Percentiles rank a stretch among this genome's conserved stretches.
phyloP scores from a whole-genome alignment of 2,329 filamentous ascomycete genomes.

The Tolypocladium tundrense region DNA sequence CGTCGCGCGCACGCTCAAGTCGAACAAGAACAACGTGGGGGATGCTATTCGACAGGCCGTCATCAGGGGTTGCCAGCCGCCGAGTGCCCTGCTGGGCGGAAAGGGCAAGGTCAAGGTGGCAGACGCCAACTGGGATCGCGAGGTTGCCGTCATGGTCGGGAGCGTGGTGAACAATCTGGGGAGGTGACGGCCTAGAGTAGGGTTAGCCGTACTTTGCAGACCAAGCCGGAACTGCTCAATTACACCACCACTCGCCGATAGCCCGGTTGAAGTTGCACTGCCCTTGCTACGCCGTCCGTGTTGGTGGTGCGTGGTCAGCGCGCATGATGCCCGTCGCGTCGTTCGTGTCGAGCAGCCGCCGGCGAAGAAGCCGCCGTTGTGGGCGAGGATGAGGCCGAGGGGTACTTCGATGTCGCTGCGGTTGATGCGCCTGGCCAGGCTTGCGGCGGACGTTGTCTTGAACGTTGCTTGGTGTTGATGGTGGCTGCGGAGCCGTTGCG shows the following conservation, averaged over 20 bases:
- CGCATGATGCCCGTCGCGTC: too few species aligned
- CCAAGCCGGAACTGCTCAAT: neutral
- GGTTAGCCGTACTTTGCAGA: neutral
- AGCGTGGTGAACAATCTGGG: constrained; percentile 57
- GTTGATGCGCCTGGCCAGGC: neutral
- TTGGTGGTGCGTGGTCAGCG: too few species aligned
- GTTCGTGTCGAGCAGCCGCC: too few species aligned
- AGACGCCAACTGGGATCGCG: constrained; percentile 66
- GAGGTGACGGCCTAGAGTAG: constrained; percentile 14
- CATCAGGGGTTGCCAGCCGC: constrained; percentile 61
- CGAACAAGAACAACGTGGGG: constrained; percentile 63
- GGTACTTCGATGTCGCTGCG: too few species aligned
- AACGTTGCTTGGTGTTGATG: neutral
- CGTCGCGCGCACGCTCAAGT: constrained; percentile 67
- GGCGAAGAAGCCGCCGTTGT: too few species aligned
- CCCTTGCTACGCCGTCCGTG: neutral
- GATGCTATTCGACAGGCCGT: constrained; percentile 79
- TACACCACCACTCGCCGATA: neutral
- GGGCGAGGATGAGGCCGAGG: too few species aligned
- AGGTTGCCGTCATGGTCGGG: constrained; percentile 90
- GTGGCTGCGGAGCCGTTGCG: neutral
- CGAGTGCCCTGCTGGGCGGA: constrained; percentile 37
- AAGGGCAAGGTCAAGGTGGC: constrained; percentile 37
- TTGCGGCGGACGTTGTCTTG: neutral
- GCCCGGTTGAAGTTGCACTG: neutral